These are phyloP conservation scores for Glonium stellatum DNA, from an alignment of 495 filamentous ascomycete genomes.

Conservation along the genomic window DNA sequence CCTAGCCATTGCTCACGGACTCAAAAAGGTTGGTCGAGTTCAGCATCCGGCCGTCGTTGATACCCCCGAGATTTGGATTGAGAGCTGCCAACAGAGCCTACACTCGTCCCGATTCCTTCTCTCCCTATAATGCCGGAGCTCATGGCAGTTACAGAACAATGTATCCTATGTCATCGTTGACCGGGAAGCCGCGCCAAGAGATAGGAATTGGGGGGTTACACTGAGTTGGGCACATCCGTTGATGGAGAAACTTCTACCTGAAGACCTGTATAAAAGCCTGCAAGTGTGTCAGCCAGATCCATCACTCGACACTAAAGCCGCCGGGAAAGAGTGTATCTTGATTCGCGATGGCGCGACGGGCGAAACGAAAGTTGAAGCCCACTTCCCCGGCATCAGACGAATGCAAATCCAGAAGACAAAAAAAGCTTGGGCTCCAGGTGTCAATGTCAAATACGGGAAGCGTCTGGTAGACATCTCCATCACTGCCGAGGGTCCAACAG, in stretches of 20 bases:
- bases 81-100: too few species aligned
- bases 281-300: neutral
- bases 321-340: neutral
- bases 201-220: slow-evolving; percentile 2
- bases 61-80: too few species aligned
- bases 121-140: too few species aligned
- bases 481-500: neutral
- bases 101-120: too few species aligned
- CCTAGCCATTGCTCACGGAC: too few species aligned
- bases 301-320: neutral
- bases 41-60: too few species aligned
- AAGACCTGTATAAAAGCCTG: neutral
- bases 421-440: neutral
- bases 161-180: neutral
- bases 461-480: neutral
- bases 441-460: neutral
- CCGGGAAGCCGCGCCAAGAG: neutral
- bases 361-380: neutral
- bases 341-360: slow-evolving; percentile 4
- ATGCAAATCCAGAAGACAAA: slow-evolving; percentile 7
- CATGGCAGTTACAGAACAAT: neutral
- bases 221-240: neutral
- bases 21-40: too few species aligned
- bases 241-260: neutral
- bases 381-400: slow-evolving; percentile 1